Evolutionary conservation across 192 early-diverging fungal species (phyloP).

Genomic region (Dissophora ornata): DNA sequence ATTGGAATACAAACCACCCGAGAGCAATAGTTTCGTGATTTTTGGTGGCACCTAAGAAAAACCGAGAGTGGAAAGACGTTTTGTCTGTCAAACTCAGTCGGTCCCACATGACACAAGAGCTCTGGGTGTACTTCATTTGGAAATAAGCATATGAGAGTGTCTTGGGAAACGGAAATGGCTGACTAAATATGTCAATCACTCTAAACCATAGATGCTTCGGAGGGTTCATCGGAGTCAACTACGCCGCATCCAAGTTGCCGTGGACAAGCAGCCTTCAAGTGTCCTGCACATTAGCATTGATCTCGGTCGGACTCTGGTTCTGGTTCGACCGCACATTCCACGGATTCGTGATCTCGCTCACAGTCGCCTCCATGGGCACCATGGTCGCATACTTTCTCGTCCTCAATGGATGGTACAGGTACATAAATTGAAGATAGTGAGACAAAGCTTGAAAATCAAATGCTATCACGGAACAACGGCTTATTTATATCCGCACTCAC

Average conservation of each 20-base stretch:
- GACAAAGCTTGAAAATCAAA: not conserved
- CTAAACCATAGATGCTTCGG: conserved; percentile 59
- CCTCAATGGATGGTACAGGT: conserved; percentile 72
- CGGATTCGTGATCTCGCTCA: conserved; percentile 68
- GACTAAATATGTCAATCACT: no score
- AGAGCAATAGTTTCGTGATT: no score
- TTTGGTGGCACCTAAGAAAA: conserved; percentile 11
- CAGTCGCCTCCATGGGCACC: conserved; percentile 69
- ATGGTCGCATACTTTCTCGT: conserved; percentile 68
- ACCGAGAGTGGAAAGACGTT: no score
- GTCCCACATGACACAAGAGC: no score
- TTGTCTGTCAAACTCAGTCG: no score
- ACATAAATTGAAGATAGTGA: not conserved
- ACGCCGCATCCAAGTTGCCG: conserved; percentile 72
- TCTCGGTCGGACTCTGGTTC: conserved; percentile 74
- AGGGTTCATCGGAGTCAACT: conserved; percentile 69
- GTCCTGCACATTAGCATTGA: conserved; percentile 65
- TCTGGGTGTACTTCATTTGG: no score
- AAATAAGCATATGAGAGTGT: no score
- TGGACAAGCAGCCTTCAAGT: conserved; percentile 72
- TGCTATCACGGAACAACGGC: not conserved
- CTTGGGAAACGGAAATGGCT: no score
- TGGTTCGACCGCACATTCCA: conserved; percentile 77
- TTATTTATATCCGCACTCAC: not conserved
- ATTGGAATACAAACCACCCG: no score